Evolutionary conservation across 2,329 filamentous ascomycete genomes (phyloP).

Genomic region (Aspergillus pseudoglaucus): DNA sequence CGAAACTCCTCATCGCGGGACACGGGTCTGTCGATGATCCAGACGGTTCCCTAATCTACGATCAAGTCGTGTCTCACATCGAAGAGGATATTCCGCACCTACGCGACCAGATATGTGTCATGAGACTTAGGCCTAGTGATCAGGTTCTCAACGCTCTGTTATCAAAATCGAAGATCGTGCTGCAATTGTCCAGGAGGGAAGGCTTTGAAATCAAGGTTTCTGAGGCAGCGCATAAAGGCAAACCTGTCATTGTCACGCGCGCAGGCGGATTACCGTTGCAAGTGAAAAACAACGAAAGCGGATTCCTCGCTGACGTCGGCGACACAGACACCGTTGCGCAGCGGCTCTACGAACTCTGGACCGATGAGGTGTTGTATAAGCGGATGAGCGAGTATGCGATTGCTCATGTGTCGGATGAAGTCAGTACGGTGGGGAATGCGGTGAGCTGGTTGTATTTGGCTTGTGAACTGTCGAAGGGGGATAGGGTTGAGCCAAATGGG

Average conservation of each 20-base stretch:
- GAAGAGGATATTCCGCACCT: conserved; percentile 57
- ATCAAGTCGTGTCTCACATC: conserved; percentile 63
- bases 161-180: conserved; percentile 63
- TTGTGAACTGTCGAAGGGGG: conserved; percentile 55
- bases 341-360: conserved; percentile 61
- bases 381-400: conserved; percentile 60
- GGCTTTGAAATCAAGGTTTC: conserved; percentile 85
- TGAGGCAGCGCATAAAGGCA: conserved; percentile 72
- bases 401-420: conserved; percentile 68
- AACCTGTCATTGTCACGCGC: conserved; percentile 67
- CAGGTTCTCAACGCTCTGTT: conserved; percentile 73
- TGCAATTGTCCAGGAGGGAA: conserved; percentile 75
- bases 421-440: conserved; percentile 72
- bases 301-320: conserved; percentile 65
- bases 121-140: conserved; percentile 70
- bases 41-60: conserved; percentile 65
- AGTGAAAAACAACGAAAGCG: conserved; percentile 63
- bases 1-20: conserved; percentile 66
- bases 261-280: conserved; percentile 78
- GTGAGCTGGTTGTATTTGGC: conserved; percentile 73
- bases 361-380: conserved; percentile 57
- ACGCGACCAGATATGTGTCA: conserved; percentile 62
- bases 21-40: conserved; percentile 78
- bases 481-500: conserved; percentile 52
- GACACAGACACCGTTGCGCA: conserved; percentile 64